Conservation (phyloP, 768 basidiomycete genomes). For the Lentinula edodes region DNA sequence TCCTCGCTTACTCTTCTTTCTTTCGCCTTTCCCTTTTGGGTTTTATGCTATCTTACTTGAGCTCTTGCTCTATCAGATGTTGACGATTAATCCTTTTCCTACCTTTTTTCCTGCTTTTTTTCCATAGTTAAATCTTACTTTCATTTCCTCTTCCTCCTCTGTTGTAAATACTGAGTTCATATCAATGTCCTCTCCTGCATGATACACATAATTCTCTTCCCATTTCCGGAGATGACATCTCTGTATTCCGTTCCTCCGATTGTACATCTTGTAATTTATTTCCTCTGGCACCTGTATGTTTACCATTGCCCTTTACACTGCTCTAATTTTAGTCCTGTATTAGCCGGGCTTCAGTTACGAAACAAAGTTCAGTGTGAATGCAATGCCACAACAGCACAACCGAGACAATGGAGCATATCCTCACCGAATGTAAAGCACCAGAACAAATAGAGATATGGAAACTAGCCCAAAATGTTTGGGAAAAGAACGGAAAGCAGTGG, state of each 20-base stretch:
- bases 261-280: too few relatives aligned
- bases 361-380: too few relatives aligned
- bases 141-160: neutral
- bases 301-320: too few relatives aligned
- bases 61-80: neutral
- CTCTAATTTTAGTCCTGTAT: too few relatives aligned
- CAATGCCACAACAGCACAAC: too few relatives aligned
- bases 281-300: too few relatives aligned
- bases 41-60: neutral
- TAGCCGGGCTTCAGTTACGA: too few relatives aligned
- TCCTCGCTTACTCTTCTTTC: too few relatives aligned
- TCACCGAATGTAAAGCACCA: constrained; percentile 16
- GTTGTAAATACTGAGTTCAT: neutral
- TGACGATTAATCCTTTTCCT: neutral
- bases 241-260: too few relatives aligned
- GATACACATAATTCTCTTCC: too few relatives aligned
- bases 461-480: constrained; percentile 13
- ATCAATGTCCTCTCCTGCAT: too few relatives aligned
- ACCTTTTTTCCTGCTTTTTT: neutral
- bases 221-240: too few relatives aligned
- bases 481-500: constrained; percentile 12
- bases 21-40: neutral
- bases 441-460: constrained; percentile 20
- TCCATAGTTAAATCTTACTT: neutral
- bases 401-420: constrained; percentile 16